Conservation (phyloP, 169 alveolate species). For the Miamiensis avidus region DNA sequence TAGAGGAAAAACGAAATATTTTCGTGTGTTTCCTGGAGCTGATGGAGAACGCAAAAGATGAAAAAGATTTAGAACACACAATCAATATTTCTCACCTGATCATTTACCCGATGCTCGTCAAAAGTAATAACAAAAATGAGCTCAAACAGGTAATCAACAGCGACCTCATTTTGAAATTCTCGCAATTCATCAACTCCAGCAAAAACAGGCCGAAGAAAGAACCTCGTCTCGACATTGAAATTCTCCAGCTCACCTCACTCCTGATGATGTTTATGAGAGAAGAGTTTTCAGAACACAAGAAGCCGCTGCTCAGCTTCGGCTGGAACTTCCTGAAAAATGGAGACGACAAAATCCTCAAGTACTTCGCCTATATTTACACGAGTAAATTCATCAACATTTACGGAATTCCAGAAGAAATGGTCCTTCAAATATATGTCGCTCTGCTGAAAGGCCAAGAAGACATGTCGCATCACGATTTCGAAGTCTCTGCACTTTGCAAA, state of each 20-base stretch:
- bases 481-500: not conserved
- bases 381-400: conserved; percentile 1
- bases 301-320: not conserved
- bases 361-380: conserved; percentile 3
- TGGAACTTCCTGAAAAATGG: conserved; percentile 13
- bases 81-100: conserved; percentile 2
- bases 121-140: not conserved
- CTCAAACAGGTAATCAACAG: not conserved
- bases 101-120: conserved; percentile 9
- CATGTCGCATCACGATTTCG: not conserved
- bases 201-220: not conserved
- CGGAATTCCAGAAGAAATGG: conserved; percentile 29
- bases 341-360: conserved; percentile 14
- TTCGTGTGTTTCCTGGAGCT: not conserved
- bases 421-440: not conserved
- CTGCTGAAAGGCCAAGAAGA: conserved; percentile 1
- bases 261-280: conserved; percentile 3
- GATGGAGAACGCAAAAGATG: not conserved
- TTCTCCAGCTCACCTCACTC: conserved; percentile 1
- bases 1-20: not conserved
- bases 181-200: not conserved
- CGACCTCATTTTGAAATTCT: not conserved
- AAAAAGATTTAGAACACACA: conserved; percentile 2
- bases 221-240: conserved; percentile 5
- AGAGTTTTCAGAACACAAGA: not conserved